Conservation (phyloP, 306 rosid species). For the Castanea crenata region DNA sequence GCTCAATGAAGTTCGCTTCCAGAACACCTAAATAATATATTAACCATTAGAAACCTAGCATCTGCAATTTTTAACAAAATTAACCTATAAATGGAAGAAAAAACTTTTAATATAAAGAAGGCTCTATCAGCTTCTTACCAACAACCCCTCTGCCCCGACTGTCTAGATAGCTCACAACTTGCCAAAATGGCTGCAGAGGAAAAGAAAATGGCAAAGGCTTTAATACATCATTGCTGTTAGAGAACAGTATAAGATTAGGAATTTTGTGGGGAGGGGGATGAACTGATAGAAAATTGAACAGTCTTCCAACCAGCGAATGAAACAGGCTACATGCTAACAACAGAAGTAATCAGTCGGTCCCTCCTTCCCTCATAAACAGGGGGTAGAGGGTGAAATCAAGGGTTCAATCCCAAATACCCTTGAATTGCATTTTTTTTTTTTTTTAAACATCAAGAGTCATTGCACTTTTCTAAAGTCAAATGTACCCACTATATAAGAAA, state of each 20-base stretch:
- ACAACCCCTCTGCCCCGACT: constrained; percentile 87
- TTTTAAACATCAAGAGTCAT: neutral
- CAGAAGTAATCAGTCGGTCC: too few species aligned
- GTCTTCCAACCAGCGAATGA: neutral
- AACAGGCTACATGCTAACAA: neutral
- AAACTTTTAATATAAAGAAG: neutral
- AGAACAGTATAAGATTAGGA: neutral
- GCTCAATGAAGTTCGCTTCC: constrained; percentile 86
- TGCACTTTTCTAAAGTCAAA: neutral
- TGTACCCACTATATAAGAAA: neutral
- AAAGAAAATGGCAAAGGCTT: constrained; percentile 19
- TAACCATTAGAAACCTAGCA: constrained; percentile 20
- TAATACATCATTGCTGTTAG: neutral
- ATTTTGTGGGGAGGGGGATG: neutral
- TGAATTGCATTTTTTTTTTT: neutral
- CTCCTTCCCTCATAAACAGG: neutral
- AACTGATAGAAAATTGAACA: neutral
- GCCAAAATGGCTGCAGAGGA: constrained; percentile 85
- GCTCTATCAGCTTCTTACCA: constrained; percentile 51
- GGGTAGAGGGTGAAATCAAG: neutral
- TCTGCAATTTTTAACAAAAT: neutral
- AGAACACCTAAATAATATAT: constrained; percentile 56
- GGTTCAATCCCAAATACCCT: neutral
- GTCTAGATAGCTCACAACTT: constrained; percentile 60
- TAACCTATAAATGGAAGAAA: constrained; percentile 12